Evolutionary conservation across 176 grass and related monocot species (phyloP), one percentile per base, ranked within the genome.

Genomic region (Microstegium vimineum): DNA sequence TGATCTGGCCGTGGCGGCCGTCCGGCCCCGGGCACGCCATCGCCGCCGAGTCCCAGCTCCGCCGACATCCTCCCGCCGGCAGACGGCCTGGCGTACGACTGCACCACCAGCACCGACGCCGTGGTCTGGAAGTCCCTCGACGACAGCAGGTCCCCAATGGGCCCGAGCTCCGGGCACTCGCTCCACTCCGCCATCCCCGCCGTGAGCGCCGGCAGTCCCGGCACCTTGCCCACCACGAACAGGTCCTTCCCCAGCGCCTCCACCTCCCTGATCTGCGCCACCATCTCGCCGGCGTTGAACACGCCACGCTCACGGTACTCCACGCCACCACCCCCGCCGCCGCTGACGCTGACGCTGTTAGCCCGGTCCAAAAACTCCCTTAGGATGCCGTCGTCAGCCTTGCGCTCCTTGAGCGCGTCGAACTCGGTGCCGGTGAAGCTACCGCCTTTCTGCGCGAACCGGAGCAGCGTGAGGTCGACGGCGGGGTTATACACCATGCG

Each of bases 141-240:
- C 40, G 86, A 88, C 2, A 97, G 76, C 57, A 92, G 38, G 82
- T 97, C 90, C 30, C 95, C 95, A 20, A 94, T 86, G 0, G 92
- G 84, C 15, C 94, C 95, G 9, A 94, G 71, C 86, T 97, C 95
- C 30, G 88, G 87, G 80, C 86, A 94, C 85, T 97, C 90, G n/a
- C 82, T 83, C 95, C 95, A 97, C 45, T 94, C 95, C 1, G 49
- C 47, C 86, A 97, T 87, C 23, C 81, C 90, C 16, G 88, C 87
- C 11, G 78, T 97, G 7, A 97, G 81, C 28, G 20, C 42, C 35
- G 90, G 52, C 41, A 66, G 37, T 0, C 83, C 88, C 3, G 93
- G 92, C 2, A 43, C 65, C 74, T 88, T 92, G 3, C 94, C 90
- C 0, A 97, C 92, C 23, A 94, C 33, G 26, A 89, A 83, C 32